These are phyloP conservation scores for Citrullus colocynthis DNA, from an alignment of 306 rosid species.

Conservation along the genomic window DNA sequence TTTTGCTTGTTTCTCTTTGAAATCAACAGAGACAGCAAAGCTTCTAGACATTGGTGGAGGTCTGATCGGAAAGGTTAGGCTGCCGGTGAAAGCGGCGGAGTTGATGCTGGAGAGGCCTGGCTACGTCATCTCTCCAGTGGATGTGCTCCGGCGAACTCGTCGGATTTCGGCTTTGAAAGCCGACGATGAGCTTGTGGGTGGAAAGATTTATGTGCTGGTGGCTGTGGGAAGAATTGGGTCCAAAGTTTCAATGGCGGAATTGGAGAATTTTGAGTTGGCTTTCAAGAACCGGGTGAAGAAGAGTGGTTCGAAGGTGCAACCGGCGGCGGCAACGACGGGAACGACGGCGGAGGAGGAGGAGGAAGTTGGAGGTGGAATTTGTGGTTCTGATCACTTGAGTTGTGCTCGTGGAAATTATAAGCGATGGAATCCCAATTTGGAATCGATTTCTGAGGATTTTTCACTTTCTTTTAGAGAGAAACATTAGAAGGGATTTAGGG, in stretches of 20 bases:
- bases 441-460: conserved; percentile 28
- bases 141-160: conserved; percentile 23
- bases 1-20: conserved; percentile 9
- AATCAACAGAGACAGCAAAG: conserved; percentile 9
- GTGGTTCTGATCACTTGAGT: neutral
- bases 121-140: conserved; percentile 31
- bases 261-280: conserved; percentile 18
- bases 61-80: conserved; percentile 15
- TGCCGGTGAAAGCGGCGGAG: conserved; percentile 40
- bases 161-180: conserved; percentile 34
- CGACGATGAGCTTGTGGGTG: conserved; percentile 36
- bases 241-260: conserved; percentile 33
- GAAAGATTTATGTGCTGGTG: conserved; percentile 33
- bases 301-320: conserved; percentile 31
- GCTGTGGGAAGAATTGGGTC: conserved; percentile 25
- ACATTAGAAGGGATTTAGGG: neutral
- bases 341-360: neutral
- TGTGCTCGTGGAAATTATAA: neutral
- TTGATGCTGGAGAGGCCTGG: conserved; percentile 62
- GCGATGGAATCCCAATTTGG: conserved; percentile 56
- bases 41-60: conserved; percentile 32
- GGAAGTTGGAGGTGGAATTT: neutral
- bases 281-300: neutral
- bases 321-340: conserved; percentile 3
- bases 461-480: neutral